A percentile compares a stretch with the other conserved stretches of the same genome.
These are phyloP conservation scores for Penicillium sp. DNA, from an alignment of 2,329 filamentous ascomycete genomes.

Conservation along the genomic window DNA sequence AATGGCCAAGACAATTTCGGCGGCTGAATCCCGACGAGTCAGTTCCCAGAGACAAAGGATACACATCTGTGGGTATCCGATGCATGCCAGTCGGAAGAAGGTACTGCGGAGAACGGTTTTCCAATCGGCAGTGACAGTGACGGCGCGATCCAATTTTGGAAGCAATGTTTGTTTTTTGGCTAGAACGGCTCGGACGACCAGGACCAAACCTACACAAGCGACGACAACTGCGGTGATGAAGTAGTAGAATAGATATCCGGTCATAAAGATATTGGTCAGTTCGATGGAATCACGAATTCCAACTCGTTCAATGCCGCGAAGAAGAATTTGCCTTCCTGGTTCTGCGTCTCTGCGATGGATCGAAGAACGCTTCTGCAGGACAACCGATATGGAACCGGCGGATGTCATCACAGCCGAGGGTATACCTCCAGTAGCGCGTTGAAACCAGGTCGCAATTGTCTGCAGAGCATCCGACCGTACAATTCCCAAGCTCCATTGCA, in stretches of 20 bases:
- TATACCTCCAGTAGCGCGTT: constrained; percentile 83
- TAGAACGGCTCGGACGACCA: constrained; percentile 76
- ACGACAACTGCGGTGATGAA: constrained; percentile 74
- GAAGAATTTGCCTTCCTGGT: constrained; percentile 45
- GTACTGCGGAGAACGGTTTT: constrained; percentile 89
- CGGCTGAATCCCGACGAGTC: constrained; percentile 77
- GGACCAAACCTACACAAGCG: constrained; percentile 56
- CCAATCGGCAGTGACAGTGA: constrained; percentile 89
- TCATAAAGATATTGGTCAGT: constrained; percentile 88
- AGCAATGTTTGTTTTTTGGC: constrained; percentile 65
- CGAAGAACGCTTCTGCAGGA: constrained; percentile 62
- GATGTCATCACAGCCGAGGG: constrained; percentile 74
- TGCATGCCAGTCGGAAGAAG: constrained; percentile 81
- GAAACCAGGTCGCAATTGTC: constrained; percentile 89
- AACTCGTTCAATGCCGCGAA: constrained; percentile 83
- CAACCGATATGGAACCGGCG: constrained; percentile 71
- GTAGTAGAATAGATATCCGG: constrained; percentile 83
- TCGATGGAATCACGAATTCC: constrained; percentile 83
- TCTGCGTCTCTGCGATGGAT: constrained; percentile 36
- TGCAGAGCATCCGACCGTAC: constrained; percentile 82
- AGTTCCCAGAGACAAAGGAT: constrained; percentile 93
- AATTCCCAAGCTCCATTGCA: constrained; percentile 97
- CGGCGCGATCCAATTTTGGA: constrained; percentile 66
- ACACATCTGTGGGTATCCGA: constrained; percentile 87
- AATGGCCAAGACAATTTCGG: constrained; percentile 79